Evolutionary conservation across 768 basidiomycete species (phyloP).

Genomic region (Phlebiopsis gigantea): DNA sequence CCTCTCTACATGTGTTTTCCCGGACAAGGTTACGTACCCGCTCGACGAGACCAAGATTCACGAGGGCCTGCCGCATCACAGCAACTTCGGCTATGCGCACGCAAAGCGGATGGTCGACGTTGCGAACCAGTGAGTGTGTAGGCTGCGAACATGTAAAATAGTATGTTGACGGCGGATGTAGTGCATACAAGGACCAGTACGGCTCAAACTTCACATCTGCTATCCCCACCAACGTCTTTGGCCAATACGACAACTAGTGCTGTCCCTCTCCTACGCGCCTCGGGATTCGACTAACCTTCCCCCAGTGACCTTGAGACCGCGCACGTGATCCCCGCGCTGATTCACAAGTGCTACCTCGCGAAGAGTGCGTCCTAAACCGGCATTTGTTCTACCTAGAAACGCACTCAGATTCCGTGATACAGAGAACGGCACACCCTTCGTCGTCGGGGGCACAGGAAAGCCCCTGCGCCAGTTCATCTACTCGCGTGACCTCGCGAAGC

Average conservation of each 20-base stretch:
- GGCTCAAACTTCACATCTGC: slow-evolving; percentile 94
- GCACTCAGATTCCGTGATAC: slow-evolving; percentile 1
- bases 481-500: slow-evolving; percentile 90
- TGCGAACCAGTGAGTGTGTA: slow-evolving; percentile 72
- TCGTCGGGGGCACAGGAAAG: slow-evolving; percentile 85
- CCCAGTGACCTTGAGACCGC: slow-evolving; percentile 79
- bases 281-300: background rate
- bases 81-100: slow-evolving; percentile 96
- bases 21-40: slow-evolving; percentile 91
- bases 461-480: slow-evolving; percentile 98
- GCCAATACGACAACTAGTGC: slow-evolving; percentile 90
- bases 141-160: background rate
- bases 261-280: slow-evolving; percentile 14
- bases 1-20: slow-evolving; percentile 96
- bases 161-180: slow-evolving; percentile 24
- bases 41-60: slow-evolving; percentile 93
- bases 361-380: slow-evolving; percentile 56
- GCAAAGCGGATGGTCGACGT: slow-evolving; percentile 96
- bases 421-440: slow-evolving; percentile 82
- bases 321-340: slow-evolving; percentile 91
- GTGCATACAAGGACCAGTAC: slow-evolving; percentile 94
- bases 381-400: background rate
- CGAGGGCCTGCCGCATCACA: slow-evolving; percentile 84
- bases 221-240: slow-evolving; percentile 97
- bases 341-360: slow-evolving; percentile 90